Evolutionary conservation across 306 rosid genomes (phyloP).

Genomic region (Lablab purpureus): DNA sequence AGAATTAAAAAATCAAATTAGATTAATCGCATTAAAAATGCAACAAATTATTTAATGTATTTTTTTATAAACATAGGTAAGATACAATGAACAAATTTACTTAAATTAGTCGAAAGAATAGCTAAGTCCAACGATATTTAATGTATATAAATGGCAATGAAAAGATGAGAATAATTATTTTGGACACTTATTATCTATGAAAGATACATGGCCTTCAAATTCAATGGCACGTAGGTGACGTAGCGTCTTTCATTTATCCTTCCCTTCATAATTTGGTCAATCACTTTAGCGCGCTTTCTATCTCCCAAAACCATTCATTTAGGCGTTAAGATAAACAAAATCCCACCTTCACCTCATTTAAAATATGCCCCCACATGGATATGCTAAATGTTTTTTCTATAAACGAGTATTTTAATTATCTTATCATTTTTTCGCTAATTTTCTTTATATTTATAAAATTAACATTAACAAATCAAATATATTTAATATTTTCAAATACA

Average conservation of each 20-base stretch:
- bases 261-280: background rate
- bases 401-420: background rate
- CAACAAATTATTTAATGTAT: background rate
- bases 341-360: background rate
- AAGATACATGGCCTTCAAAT: constrained; percentile 3
- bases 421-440: background rate
- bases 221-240: background rate
- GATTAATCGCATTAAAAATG: background rate
- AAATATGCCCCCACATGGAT: background rate
- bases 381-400: background rate
- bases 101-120: background rate
- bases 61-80: background rate
- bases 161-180: background rate
- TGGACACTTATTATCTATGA: constrained; percentile 11
- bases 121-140: background rate
- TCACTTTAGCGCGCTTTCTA: background rate
- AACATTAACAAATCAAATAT: background rate
- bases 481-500: background rate
- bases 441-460: background rate
- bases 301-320: background rate
- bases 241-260: background rate
- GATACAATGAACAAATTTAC: background rate
- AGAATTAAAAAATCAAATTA: background rate
- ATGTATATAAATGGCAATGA: background rate
- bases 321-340: background rate